Evolutionary conservation across 768 basidiomycete species (phyloP).

Genomic region (Auricularia auricula-judae): DNA sequence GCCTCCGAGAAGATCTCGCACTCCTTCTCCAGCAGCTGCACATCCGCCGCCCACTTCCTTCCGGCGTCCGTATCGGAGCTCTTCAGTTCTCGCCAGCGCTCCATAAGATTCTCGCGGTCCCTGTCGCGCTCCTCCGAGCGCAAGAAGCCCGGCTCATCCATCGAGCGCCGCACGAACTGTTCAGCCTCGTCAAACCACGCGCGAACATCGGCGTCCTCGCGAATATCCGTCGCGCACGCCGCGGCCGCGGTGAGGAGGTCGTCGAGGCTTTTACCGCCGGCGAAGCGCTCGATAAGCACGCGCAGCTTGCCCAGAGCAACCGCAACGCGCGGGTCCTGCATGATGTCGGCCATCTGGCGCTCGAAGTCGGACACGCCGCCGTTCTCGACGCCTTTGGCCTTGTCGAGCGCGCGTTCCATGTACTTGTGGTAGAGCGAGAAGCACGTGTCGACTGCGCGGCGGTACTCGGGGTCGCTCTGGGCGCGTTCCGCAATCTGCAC

Average conservation of each 20-base stretch:
- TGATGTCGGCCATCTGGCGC: conserved; percentile 34
- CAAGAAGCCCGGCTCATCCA: conserved; percentile 42
- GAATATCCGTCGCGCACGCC: conserved; percentile 35
- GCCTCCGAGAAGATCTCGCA: conserved; percentile 33
- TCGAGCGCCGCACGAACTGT: conserved; percentile 29
- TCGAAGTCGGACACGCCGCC: conserved; percentile 22
- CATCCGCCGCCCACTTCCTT: conserved; percentile 40
- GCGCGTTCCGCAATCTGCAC: conserved; percentile 53
- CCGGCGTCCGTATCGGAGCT: conserved; percentile 32
- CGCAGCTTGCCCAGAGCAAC: conserved; percentile 34
- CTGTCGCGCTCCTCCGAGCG: conserved; percentile 33
- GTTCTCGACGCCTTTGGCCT: conserved; percentile 28
- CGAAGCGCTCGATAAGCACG: conserved; percentile 41
- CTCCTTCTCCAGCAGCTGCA: conserved; percentile 36
- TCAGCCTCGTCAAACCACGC: conserved; percentile 47
- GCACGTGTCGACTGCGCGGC: conserved; percentile 43
- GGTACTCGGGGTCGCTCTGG: conserved; percentile 49
- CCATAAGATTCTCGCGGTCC: conserved; percentile 33
- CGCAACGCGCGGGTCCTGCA: conserved; percentile 53
- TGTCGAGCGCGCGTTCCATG: conserved; percentile 39
- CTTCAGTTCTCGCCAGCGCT: conserved; percentile 40
- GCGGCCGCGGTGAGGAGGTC: conserved; percentile 33
- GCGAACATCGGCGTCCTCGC: conserved; percentile 41
- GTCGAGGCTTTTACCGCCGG: conserved; percentile 38
- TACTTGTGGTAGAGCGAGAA: conserved; percentile 49